Conservation (phyloP, 1,139 yeast genomes). For the Suhomyces panamericanus region DNA sequence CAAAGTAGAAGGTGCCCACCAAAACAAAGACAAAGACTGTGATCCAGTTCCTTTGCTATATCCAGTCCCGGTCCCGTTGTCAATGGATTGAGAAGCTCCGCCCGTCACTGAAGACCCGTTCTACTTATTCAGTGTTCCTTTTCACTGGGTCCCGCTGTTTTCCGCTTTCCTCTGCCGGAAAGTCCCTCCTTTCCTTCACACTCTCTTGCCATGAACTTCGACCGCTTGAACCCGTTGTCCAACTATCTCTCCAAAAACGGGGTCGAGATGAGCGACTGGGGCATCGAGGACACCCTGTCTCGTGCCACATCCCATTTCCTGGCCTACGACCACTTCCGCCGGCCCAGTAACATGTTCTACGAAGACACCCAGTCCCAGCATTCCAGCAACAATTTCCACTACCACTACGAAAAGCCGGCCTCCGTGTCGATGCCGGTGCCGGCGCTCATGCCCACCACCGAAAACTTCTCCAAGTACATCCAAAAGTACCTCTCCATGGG, state of each 20-base stretch:
- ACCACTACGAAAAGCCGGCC: constrained; percentile 14
- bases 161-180: neutral
- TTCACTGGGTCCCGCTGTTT: neutral
- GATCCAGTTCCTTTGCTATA: constrained; percentile 1
- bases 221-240: constrained; percentile 32
- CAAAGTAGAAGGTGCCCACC: constrained; percentile 2
- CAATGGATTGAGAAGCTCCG: neutral
- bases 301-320: constrained; percentile 2
- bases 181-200: too few species aligned
- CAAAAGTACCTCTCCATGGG: constrained; percentile 29
- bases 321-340: constrained; percentile 7
- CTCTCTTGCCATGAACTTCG: constrained; percentile 30
- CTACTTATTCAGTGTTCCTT: neutral
- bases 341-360: constrained; percentile 19
- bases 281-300: constrained; percentile 33
- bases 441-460: constrained; percentile 15
- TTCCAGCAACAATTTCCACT: constrained; percentile 14
- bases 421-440: constrained; percentile 8
- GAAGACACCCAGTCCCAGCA: constrained; percentile 5
- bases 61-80: neutral
- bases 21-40: constrained; percentile 11
- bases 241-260: constrained; percentile 20
- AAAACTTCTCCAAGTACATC: constrained; percentile 29
- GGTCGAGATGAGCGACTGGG: constrained; percentile 42
- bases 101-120: neutral